Evolutionary conservation across 1,284 basidiomycete genomes (phyloP).

Genomic region (Apiotrichum brassicae): DNA sequence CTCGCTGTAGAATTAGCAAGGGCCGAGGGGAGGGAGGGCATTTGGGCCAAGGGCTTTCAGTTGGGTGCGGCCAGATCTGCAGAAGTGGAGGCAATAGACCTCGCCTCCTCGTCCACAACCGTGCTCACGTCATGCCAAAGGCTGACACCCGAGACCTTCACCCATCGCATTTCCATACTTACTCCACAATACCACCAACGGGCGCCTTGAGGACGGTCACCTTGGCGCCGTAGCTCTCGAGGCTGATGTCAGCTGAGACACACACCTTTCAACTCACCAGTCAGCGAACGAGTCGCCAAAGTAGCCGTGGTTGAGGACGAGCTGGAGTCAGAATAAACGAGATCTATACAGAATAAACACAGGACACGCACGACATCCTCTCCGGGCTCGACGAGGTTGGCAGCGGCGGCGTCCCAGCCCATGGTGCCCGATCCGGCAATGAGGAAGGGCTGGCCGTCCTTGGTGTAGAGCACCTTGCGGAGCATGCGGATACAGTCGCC

Average conservation of each 20-base stretch:
- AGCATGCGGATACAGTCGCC: conserved; percentile 86
- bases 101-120: too few relatives aligned
- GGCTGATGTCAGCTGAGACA: conserved; percentile 49
- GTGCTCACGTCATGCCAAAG: too few relatives aligned
- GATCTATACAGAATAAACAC: not conserved
- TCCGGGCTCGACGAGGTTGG: conserved; percentile 72
- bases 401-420: conserved; percentile 71
- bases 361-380: conserved; percentile 61
- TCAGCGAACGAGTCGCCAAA: conserved; percentile 81
- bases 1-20: conserved; percentile 23
- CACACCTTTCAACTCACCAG: conserved; percentile 53
- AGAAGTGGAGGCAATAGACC: too few relatives aligned
- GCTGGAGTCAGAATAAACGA: too few relatives aligned
- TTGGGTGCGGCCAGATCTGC: too few relatives aligned
- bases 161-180: too few relatives aligned
- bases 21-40: too few relatives aligned
- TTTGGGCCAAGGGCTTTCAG: too few relatives aligned
- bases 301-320: conserved; percentile 65
- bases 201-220: conserved; percentile 80
- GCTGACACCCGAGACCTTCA: too few relatives aligned
- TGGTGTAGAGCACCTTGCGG: conserved; percentile 68
- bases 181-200: conserved; percentile 68
- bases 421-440: conserved; percentile 91
- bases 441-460: conserved; percentile 69
- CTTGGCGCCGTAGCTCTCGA: conserved; percentile 81